These are phyloP conservation scores for Aspergillus sp. DNA, from an alignment of 2,329 filamentous ascomycete species.

Conservation along the genomic window DNA sequence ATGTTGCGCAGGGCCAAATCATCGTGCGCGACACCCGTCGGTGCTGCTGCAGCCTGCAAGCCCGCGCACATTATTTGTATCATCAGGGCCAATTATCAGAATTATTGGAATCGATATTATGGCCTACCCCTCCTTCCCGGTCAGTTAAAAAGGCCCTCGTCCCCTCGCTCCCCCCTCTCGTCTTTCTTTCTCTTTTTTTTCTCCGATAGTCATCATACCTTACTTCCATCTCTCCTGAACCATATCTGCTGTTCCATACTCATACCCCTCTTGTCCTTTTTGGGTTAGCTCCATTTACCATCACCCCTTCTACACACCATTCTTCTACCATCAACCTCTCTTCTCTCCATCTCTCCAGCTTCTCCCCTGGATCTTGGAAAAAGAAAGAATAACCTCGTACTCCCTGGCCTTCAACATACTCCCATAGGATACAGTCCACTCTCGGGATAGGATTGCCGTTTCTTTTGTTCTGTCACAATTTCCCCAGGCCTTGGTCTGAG, in stretches of 20 bases:
- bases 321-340: neutral
- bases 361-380: conserved; percentile 20
- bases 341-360: conserved; percentile 6
- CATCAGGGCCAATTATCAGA: neutral
- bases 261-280: neutral
- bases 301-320: neutral
- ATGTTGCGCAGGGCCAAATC: conserved; percentile 22
- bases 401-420: conserved; percentile 21
- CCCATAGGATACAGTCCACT: conserved; percentile 29
- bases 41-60: conserved; percentile 10
- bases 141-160: neutral
- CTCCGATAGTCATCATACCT: neutral
- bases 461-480: conserved; percentile 24
- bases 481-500: conserved; percentile 22
- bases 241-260: no score
- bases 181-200: conserved; percentile 2
- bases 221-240: neutral
- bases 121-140: conserved; percentile 1
- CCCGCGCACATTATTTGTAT: no score
- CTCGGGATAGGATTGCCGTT: conserved; percentile 34
- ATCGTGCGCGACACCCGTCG: conserved; percentile 10
- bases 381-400: conserved; percentile 12
- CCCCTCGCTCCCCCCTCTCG: neutral
- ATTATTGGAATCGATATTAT: conserved; percentile 3
- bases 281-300: neutral